Conservation (phyloP, 345 rosid genomes). For the Boechera divaricarpa region DNA sequence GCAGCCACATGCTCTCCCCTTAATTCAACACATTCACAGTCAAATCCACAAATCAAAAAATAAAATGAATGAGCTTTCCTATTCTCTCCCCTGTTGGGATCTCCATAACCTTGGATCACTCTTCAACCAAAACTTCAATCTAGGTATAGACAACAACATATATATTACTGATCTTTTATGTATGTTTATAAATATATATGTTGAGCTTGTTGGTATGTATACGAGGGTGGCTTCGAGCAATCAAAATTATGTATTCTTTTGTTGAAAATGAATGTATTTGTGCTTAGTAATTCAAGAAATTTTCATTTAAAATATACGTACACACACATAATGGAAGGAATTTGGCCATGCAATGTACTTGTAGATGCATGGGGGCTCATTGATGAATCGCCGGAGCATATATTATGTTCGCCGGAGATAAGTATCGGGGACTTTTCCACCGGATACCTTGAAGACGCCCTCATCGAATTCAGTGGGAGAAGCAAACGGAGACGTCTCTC, state of each 20-base stretch:
- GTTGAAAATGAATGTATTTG: conserved; percentile 1
- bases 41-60: neutral
- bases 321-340: conserved; percentile 11
- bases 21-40: conserved; percentile 35
- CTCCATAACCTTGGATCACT: conserved; percentile 75
- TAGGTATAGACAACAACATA: conserved; percentile 47
- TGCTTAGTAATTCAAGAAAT: neutral
- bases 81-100: conserved; percentile 76
- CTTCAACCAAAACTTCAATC: conserved; percentile 77
- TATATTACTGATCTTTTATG: neutral
- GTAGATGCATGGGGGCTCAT: conserved; percentile 49
- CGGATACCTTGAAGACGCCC: conserved; percentile 90
- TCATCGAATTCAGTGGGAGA: conserved; percentile 62
- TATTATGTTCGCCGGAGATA: conserved; percentile 47
- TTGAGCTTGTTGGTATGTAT: conserved; percentile 13
- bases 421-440: conserved; percentile 59
- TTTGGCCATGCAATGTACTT: conserved; percentile 28
- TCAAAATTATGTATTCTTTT: neutral
- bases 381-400: conserved; percentile 49
- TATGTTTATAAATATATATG: neutral
- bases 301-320: neutral
- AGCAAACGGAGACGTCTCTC: conserved; percentile 72
- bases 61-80: conserved; percentile 55
- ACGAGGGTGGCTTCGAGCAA: conserved; percentile 11
- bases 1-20: conserved; percentile 19